A percentile compares a stretch with the other conserved stretches of the same genome.
These are phyloP conservation scores for Lasiosphaeria miniovina DNA, from an alignment of 495 filamentous ascomycete genomes.

Conservation along the genomic window DNA sequence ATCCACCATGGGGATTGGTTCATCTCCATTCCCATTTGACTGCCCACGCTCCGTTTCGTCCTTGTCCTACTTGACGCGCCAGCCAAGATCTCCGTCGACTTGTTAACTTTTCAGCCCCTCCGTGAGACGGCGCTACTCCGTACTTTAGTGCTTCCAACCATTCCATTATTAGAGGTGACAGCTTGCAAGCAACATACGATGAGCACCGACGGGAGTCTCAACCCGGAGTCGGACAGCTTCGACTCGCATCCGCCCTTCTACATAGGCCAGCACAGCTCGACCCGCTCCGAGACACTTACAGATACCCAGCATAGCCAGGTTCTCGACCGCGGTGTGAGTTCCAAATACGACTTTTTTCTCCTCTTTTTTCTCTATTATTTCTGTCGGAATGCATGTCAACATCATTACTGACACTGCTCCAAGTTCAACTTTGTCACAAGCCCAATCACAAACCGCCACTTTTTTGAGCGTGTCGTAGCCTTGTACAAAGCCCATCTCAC, in stretches of 20 bases:
- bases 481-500: conserved; percentile 58
- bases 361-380: not conserved
- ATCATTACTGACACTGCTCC: conserved; percentile 3
- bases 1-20: conserved; percentile 5
- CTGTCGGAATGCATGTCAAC: conserved; percentile 8
- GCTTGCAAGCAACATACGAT: conserved; percentile 15
- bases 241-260: conserved; percentile 61
- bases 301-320: conserved; percentile 63
- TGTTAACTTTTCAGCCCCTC: too few relatives aligned
- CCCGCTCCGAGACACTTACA: conserved; percentile 58
- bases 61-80: not conserved
- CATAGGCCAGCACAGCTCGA: conserved; percentile 80
- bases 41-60: not conserved
- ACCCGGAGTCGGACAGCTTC: conserved; percentile 50
- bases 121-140: not conserved
- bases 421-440: conserved; percentile 93
- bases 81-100: too few relatives aligned
- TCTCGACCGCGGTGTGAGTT: conserved; percentile 60
- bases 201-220: conserved; percentile 25
- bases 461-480: conserved; percentile 70
- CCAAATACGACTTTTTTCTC: not conserved
- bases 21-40: conserved; percentile 2
- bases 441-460: conserved; percentile 79
- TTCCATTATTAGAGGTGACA: not conserved
- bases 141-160: not conserved